Base-by-base conservation (phyloP, 1,284 basidiomycete genomes). In the Ganoderma resinaceum region DNA sequence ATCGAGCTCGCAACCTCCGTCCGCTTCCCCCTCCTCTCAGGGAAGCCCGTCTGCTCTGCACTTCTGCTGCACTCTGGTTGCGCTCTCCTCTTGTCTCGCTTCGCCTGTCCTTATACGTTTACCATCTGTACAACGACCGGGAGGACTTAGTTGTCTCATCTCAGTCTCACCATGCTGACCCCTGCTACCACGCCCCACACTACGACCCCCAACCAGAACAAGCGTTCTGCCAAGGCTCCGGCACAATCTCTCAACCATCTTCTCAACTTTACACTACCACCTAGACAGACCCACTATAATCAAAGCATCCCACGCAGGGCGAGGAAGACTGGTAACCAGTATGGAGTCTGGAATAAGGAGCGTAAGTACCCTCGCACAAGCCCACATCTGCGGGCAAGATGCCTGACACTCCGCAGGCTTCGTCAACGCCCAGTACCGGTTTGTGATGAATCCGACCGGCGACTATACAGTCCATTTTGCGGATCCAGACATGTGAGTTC, bases 381-480 rank as follows among this genome's bases (percentile, higher is more conserved):
- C 31, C 14, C 29, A 12, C 20, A 9, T n/a, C 31, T 26, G 20
- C 58, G n/a, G 23, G 43, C 65, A 33, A 52, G 62, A 63, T 65
- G 60, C 63, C 65, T 62, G 67, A 20, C 66, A 61, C 35, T 40
- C 7, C 73, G 52, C 74, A 95, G 93, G 93, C 75, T 98, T 95
- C 79, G 90, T 98, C 71, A 97, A 98, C 81, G 95, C 95, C 12
- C 94, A 96, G 78, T 97, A 96, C 82, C 89, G 95, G 66, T 98
- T 98, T 79, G 88, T 98, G 58, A 92, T 98, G 90, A 95, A 95
- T 76, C 96, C 96, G 4, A 89, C 84, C 57, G 95, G 95, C 52
- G 95, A 96, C 76, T 98, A 97, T 78, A 96, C 95, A 14, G 95
- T 95, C 2, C 95, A 98, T 81, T 96, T 98, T 78, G 95, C 95